Conservation (phyloP, 2,329 filamentous ascomycete genomes). For the Aspergillus quadricinctus region DNA sequence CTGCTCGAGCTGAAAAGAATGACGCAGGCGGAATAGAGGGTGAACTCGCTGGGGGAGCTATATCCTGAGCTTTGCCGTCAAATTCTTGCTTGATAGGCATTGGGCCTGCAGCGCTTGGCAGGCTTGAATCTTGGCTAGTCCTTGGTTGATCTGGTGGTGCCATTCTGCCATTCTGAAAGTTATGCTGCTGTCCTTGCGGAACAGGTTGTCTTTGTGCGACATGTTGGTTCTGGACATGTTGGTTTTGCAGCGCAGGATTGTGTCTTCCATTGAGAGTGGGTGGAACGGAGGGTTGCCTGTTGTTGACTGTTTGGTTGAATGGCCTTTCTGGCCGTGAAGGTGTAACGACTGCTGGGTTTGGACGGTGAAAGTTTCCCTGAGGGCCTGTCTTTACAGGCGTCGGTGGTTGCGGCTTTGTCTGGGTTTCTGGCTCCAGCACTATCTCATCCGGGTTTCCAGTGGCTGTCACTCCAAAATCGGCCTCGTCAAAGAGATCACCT, state of each 20-base stretch:
- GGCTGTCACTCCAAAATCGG: conserved; percentile 66
- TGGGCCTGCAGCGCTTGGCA: conserved; percentile 13
- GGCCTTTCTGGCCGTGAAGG: conserved; percentile 37
- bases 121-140: conserved; percentile 6
- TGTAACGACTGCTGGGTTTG: conserved; percentile 27
- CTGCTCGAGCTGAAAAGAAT: conserved; percentile 68
- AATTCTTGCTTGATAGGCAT: conserved; percentile 24
- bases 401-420: conserved; percentile 22
- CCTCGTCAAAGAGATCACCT: conserved; percentile 67
- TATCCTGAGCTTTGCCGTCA: conserved; percentile 18
- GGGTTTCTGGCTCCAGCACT: conserved; percentile 45
- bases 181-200: conserved; percentile 16
- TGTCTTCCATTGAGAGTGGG: conserved; percentile 15
- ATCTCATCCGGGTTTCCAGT: conserved; percentile 74
- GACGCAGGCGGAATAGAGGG: conserved; percentile 46
- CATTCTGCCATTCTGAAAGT: conserved; percentile 15
- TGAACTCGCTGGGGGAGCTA: conserved; percentile 25
- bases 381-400: conserved; percentile 21
- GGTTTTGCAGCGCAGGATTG: conserved; percentile 15
- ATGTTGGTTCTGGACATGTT: conserved; percentile 12
- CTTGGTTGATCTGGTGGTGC: conserved; percentile 15
- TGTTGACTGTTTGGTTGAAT: conserved; percentile 19
- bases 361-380: conserved; percentile 13
- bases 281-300: conserved; percentile 20
- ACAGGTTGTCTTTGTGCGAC: conserved; percentile 14